A percentile compares a stretch with the other conserved stretches of the same genome.
Conservation (phyloP, 108 stramenopile genomes). For the Cylindrotheca closterium region DNA sequence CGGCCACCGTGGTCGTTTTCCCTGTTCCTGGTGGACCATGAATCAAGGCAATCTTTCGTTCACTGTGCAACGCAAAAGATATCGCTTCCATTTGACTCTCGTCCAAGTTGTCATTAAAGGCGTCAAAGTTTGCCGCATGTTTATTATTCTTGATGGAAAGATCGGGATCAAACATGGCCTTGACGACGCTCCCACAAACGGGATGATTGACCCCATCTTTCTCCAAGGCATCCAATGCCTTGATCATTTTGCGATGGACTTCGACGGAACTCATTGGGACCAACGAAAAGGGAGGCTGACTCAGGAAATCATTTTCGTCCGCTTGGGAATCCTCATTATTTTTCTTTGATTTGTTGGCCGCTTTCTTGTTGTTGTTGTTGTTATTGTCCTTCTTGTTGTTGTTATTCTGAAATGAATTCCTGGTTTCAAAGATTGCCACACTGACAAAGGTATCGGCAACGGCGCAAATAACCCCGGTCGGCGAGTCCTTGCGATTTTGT, state of each 20-base stretch:
- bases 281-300: constrained; percentile 53
- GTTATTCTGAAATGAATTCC: background rate
- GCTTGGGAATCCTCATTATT: constrained; percentile 25
- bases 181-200: constrained; percentile 62
- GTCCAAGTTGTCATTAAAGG: constrained; percentile 56
- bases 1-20: constrained; percentile 86
- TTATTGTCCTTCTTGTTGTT: background rate
- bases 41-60: constrained; percentile 61
- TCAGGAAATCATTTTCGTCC: constrained; percentile 38
- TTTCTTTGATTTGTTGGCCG: constrained; percentile 19
- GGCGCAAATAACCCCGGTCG: constrained; percentile 66
- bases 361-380: background rate
- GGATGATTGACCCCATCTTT: constrained; percentile 61
- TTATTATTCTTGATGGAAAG: background rate
- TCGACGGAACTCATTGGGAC: constrained; percentile 72
- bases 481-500: background rate
- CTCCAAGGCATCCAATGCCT: constrained; percentile 64
- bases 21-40: constrained; percentile 90
- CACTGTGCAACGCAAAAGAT: constrained; percentile 55
- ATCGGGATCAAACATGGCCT: constrained; percentile 51
- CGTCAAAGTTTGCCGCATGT: background rate
- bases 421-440: constrained; percentile 57
- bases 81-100: constrained; percentile 78
- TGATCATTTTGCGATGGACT: constrained; percentile 70
- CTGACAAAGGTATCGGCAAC: constrained; percentile 63